phyloP scores from a whole-genome alignment of 305 asterid species.

The Solanum hybrid region DNA sequence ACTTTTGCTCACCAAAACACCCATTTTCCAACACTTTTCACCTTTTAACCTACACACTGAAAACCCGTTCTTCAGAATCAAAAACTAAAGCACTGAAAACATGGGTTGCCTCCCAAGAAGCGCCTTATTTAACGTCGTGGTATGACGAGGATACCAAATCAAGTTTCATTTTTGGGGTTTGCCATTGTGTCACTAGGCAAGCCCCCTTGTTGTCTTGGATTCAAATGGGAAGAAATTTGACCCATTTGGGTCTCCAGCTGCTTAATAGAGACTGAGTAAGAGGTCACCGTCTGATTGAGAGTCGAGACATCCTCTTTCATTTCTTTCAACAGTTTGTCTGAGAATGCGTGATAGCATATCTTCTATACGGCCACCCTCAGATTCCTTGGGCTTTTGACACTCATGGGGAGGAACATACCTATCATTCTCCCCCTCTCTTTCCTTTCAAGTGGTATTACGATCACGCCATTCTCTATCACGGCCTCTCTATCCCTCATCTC shows the following conservation, averaged over 20 bases:
- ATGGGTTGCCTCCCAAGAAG: background rate
- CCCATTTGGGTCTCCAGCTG: background rate
- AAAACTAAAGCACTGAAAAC: background rate
- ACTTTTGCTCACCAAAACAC: background rate
- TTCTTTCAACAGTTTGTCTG: background rate
- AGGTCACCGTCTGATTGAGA: background rate
- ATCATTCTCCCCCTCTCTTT: background rate
- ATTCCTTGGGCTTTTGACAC: background rate
- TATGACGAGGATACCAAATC: background rate
- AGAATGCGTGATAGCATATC: background rate
- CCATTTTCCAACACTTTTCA: background rate
- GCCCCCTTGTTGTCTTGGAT: too few relatives aligned
- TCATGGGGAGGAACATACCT: background rate
- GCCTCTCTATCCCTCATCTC: background rate
- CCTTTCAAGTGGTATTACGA: background rate
- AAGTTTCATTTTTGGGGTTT: background rate
- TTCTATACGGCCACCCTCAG: background rate
- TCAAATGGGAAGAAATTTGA: too few relatives aligned
- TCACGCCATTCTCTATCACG: background rate
- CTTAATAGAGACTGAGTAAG: background rate
- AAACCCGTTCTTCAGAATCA: background rate
- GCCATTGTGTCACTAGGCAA: too few relatives aligned
- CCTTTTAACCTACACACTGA: background rate
- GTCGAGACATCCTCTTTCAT: background rate
- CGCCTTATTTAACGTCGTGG: background rate